Evolutionary conservation across 2,329 filamentous ascomycete species (phyloP).

Genomic region (Sclerotinia glacialis): DNA sequence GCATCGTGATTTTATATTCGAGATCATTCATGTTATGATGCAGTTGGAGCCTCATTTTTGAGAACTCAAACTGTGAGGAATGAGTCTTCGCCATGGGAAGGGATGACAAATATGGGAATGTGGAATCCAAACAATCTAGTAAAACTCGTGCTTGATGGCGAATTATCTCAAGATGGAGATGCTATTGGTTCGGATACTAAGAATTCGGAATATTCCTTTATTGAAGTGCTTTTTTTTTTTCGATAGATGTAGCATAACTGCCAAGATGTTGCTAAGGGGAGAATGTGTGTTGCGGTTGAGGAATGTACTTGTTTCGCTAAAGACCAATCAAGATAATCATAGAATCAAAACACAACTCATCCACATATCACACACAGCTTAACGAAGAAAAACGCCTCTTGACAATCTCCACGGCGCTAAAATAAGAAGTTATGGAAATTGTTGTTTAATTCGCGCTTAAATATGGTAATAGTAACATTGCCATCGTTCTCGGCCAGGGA

Average conservation of each 20-base stretch:
- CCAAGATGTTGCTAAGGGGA: background rate
- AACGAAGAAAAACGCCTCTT: background rate
- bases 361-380: conserved; percentile 6
- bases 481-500: background rate
- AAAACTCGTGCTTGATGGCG: conserved; percentile 1
- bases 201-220: background rate
- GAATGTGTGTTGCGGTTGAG: conserved; percentile 11
- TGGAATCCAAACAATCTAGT: background rate
- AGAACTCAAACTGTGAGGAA: background rate
- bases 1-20: conserved; percentile 13
- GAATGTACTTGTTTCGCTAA: conserved; percentile 5
- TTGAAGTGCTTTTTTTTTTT: background rate
- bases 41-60: conserved; percentile 5
- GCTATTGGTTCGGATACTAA: background rate
- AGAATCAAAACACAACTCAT: background rate
- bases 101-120: conserved; percentile 6
- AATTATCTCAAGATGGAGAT: background rate
- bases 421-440: background rate
- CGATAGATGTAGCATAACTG: background rate
- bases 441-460: background rate
- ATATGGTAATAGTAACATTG: background rate
- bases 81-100: background rate
- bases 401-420: background rate
- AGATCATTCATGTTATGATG: background rate
- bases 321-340: conserved; percentile 10